Percentiles rank a stretch among this genome's conserved stretches.
phyloP scores from a whole-genome alignment of 345 rosid genomes.

The Gossypium mustelinum region DNA sequence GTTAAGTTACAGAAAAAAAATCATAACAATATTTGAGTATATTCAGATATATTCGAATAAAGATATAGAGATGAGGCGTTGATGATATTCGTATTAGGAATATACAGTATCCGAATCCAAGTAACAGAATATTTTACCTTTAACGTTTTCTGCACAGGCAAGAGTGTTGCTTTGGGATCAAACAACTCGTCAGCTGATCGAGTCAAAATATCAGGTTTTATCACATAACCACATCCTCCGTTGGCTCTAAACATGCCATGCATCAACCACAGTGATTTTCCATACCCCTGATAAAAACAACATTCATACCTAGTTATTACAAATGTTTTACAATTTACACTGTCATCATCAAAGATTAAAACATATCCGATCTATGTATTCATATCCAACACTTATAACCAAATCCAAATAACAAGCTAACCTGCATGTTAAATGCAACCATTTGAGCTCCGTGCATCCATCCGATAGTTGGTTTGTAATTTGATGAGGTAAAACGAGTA shows the following conservation, averaged over 20 bases:
- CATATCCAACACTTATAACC: background rate
- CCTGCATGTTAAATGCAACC: constrained; percentile 98
- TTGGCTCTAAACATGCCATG: constrained; percentile 94
- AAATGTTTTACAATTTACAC: no score
- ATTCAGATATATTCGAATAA: no score
- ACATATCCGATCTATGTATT: background rate
- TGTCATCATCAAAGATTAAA: no score
- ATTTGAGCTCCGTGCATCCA: constrained; percentile 99
- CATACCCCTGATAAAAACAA: constrained; percentile 52
- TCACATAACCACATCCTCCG: constrained; percentile 88
- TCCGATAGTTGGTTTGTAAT: constrained; percentile 76
- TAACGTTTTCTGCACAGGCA: constrained; percentile 48
- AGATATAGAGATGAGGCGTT: no score
- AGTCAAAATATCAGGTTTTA: constrained; percentile 71
- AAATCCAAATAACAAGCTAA: constrained; percentile 22
- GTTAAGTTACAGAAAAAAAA: background rate
- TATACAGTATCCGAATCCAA: no score
- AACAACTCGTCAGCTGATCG: constrained; percentile 39
- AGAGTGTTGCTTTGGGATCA: constrained; percentile 47
- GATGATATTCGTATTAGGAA: background rate
- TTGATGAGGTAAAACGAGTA: constrained; percentile 76
- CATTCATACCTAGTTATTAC: background rate
- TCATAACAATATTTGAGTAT: no score
- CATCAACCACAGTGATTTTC: constrained; percentile 83
- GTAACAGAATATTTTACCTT: constrained; percentile 30